Base-by-base conservation (phyloP, 2,329 filamentous ascomycete genomes). In the Curvularia verruculosa region DNA sequence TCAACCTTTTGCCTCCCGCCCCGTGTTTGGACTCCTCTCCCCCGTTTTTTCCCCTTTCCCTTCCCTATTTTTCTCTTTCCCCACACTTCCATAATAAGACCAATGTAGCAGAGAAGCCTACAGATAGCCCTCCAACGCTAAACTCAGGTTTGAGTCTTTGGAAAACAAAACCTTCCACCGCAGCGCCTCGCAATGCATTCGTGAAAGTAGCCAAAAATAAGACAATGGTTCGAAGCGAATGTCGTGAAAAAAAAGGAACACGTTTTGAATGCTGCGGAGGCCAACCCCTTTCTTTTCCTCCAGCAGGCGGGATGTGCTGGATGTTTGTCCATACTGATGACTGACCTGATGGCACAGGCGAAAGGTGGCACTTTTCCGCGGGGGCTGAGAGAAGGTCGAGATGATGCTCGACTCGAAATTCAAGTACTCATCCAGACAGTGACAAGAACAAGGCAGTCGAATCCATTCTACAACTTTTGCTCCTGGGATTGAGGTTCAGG, bases 191-290 rank as follows among this genome's bases (percentile, higher is more conserved):
- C 51, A 59, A 65, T 57, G 59, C 58, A 62, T 45, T 54, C 52
- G 59, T 63, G 65, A 69, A 64, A 58, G 47, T 59, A 45, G 60
- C 64, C 23, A 13, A 56, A 56, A 53, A 56, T 70, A 71, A 71
- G 60, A 71, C 69, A 71, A 26, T 58, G 46, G 58, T 49, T 52
- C 65, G 70, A 73, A 72, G 69, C 69, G 70, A 73, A 72, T 67
- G 70, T 71, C 59, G 56, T 69, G 63, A 68, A 69, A 54, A 6
- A 29, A 47, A n/a, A 19, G 12, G 2, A 15, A 31, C 8, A 8
- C 7, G 26, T 37, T 37, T 34, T 36, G 31, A 24, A 48, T 37
- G 21, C 45, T 48, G 45, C 31, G 19, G 7, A 36, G 45, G 31
- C 7, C n/a, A n/a, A n/a, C n/a, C n/a, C n/a, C n/a, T n/a, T n/a